Evolutionary conservation across 768 basidiomycete species (phyloP), one percentile per base, ranked within the genome.

Genomic region (Tylopilus plumbeoviolaceoides): DNA sequence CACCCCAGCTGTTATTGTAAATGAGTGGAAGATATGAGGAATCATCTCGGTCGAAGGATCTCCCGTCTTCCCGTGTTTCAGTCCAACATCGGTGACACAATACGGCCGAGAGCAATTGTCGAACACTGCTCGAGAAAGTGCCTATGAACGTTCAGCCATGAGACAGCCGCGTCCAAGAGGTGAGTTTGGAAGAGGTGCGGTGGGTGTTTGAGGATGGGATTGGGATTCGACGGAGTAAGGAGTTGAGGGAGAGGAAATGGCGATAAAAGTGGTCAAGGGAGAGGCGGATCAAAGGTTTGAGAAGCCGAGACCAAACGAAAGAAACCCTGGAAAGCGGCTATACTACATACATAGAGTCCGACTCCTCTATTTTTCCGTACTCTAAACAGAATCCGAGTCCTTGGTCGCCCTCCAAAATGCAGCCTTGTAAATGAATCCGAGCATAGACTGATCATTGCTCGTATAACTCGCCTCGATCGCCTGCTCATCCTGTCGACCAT

Each of bases 71-170:
- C 94, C 92, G 52, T 91, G 79, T 69, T 82, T 85, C 54, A 93
- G 78, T 54, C 87, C 88, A 35, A 99, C 82, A 56, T 98, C 87
- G 21, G 91, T 89, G 48, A 95, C 86, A 70, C 97, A 99, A 75
- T 87, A 97, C 2, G 97, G 95, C 35, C 97, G 84, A 52, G 94
- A 93, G 66, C 97, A 98, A 56, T 98, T 98, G 71, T 99, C 97
- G 56, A 99, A 92, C 44, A 99, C 97, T 17, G 93, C 94, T 61
- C 97, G 78, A 1, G 94, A 91, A 44, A 99, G 82, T 1, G 97
- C 92, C 95, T 98, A 65, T 43, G 28, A 63, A 28, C 25, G 45
- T 28, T 50, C 21, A 54, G 48, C 7, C n/a, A 30, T 25, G 89
- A 93, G 73, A 90, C 87, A 30, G 84, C 84, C 1, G 88, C 86